Evolutionary conservation across 306 rosid genomes (phyloP), one percentile per base, ranked within the genome.

Genomic region (Lupinus albus): DNA sequence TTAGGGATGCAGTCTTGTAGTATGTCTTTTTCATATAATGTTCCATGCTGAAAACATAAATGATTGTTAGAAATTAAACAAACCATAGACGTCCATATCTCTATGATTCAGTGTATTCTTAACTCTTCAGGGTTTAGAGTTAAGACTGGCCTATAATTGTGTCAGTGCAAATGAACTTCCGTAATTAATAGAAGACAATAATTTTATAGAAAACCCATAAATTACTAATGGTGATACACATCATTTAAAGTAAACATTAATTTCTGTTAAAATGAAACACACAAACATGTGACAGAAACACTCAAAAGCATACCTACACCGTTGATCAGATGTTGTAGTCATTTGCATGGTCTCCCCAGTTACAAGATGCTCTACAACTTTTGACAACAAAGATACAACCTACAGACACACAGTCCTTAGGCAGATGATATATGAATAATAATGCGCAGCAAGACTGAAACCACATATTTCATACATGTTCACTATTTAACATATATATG

Each of bases 281-380:
- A 10, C 21, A 55, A 3, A 50, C 7, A 72, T 25, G 51, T 61
- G 75, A 74, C 11, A 66, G 60, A 67, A 71, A 68, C 50, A 70
- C 57, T 71, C 71, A 42, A 78, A 74, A 42, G 71, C 83, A 66
- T 88, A 93, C 99, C 91, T 88, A 82, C 86, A 90, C 81, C 86
- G 86, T 83, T 90, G 89, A 74, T 82, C 94, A 68, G 90, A 81
- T 63, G 95, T 51, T 1, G 91, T 77, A 35, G 87, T 86, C 94
- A 93, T 93, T 85, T 93, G 96, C 99, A 93, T 93, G 11, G 96
- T 88, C 82, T 89, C 96, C 84, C 99, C 99, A 0, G 96, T 93
- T 36, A 93, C 99, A 70, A 93, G 97, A 71, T 93, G 89, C 74
- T 93, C 96, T 10, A 93, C 85, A 48, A 82, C 97, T 64, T 71